Conservation (phyloP, 371 early-diverging fungal genomes). For the Batkoa obscura region DNA sequence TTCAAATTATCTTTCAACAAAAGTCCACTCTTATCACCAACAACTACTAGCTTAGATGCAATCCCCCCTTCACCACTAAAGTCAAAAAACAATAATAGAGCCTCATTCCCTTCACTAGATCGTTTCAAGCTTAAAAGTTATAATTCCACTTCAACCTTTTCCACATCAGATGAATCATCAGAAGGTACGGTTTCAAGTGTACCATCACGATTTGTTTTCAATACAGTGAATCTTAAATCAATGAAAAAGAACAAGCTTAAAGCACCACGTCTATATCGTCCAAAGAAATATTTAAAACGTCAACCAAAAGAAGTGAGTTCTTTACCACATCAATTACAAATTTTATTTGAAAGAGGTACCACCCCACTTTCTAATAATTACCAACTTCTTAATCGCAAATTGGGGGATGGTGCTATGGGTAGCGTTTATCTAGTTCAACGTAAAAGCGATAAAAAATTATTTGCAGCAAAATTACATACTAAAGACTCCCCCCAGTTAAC, state of each 20-base stretch:
- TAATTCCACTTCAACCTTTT: background rate
- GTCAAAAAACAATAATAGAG: no score
- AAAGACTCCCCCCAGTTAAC: background rate
- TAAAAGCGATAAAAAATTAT: slow-evolving; percentile 26
- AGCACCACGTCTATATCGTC: background rate
- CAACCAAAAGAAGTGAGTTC: background rate
- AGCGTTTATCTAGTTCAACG: slow-evolving; percentile 37
- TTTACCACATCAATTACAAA: slow-evolving; percentile 1
- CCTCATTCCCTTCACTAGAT: no score
- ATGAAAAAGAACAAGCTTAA: background rate
- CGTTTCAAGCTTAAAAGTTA: no score
- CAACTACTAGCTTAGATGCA: no score
- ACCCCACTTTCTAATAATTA: background rate
- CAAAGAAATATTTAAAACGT: background rate
- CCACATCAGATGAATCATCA: background rate
- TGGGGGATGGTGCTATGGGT: slow-evolving; percentile 56
- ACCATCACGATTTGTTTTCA: background rate
- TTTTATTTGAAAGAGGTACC: background rate
- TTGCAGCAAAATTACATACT: slow-evolving; percentile 62
- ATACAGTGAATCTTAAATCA: background rate
- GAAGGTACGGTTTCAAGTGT: background rate
- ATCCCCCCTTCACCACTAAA: no score
- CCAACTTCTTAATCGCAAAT: slow-evolving; percentile 4
- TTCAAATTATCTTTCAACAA: no score
- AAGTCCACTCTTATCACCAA: no score